phyloP scores from a whole-genome alignment of 1,284 basidiomycete species.

The Sutorius eximius region DNA sequence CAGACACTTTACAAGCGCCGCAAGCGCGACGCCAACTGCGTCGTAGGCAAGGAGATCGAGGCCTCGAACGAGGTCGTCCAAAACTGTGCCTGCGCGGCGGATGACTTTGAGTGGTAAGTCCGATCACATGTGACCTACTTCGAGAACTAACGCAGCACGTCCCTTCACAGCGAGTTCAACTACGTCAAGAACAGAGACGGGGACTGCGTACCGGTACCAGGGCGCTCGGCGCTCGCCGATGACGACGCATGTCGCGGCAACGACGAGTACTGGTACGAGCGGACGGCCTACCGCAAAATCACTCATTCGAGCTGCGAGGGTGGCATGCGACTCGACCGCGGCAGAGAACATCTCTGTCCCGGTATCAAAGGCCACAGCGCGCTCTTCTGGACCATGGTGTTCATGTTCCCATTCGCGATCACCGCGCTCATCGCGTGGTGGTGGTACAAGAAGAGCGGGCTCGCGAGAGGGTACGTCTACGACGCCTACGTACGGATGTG shows the following conservation, averaged over 20 bases:
- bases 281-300: constrained; percentile 87
- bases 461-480: constrained; percentile 64
- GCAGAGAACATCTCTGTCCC: constrained; percentile 73
- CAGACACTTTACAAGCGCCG: constrained; percentile 89
- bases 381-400: constrained; percentile 81
- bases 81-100: constrained; percentile 70
- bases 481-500: no score
- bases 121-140: not conserved
- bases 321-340: constrained; percentile 72
- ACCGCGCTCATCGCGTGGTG: constrained; percentile 76
- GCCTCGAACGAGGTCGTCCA: constrained; percentile 54
- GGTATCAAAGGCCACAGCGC: constrained; percentile 69
- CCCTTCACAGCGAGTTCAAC: constrained; percentile 79
- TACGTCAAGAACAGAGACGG: constrained; percentile 66
- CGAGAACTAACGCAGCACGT: not conserved
- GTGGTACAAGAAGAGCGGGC: constrained; percentile 71
- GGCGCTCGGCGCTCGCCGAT: constrained; percentile 59
- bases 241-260: constrained; percentile 63
- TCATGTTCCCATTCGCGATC: constrained; percentile 73
- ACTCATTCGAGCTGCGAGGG: constrained; percentile 83
- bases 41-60: constrained; percentile 71
- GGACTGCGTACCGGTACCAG: constrained; percentile 74
- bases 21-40: constrained; percentile 76
- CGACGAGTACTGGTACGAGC: constrained; percentile 85
- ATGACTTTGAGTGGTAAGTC: constrained; percentile 92